phyloP scores from a whole-genome alignment of 768 basidiomycete species.

The Vararia minispora region DNA sequence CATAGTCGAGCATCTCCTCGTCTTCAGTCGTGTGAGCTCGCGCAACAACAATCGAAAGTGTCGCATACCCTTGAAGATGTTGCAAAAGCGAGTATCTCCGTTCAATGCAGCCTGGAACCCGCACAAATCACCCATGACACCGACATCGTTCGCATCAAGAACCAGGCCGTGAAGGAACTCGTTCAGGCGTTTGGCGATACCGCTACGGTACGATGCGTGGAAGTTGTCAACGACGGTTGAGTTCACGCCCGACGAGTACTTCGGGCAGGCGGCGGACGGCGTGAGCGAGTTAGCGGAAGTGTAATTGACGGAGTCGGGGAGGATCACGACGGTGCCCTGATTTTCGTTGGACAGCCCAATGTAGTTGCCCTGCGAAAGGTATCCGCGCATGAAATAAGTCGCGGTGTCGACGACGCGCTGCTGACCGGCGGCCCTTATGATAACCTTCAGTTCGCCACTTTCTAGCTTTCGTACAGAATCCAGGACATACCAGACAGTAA shows the following conservation, averaged over 20 bases:
- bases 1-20: conserved; percentile 34
- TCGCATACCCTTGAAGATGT: conserved; percentile 25
- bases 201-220: conserved; percentile 22
- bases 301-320: conserved; percentile 30
- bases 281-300: conserved; percentile 34
- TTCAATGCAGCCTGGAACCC: conserved; percentile 28
- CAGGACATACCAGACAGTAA: conserved; percentile 29
- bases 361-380: conserved; percentile 32
- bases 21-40: conserved; percentile 14
- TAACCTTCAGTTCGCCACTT: no score
- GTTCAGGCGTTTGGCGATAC: conserved; percentile 27
- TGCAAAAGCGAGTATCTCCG: conserved; percentile 30
- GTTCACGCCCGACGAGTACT: conserved; percentile 23
- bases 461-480: neutral
- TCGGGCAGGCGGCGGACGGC: conserved; percentile 28
- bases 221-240: conserved; percentile 19
- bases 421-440: conserved; percentile 31
- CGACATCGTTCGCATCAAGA: conserved; percentile 25
- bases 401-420: conserved; percentile 33
- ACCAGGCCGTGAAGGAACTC: conserved; percentile 24
- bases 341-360: conserved; percentile 20
- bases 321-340: conserved; percentile 24
- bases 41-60: neutral
- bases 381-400: conserved; percentile 28
- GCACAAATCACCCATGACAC: conserved; percentile 33